Base-by-base conservation (phyloP, 2,329 filamentous ascomycete species). In the Teratosphaeria viscida region DNA sequence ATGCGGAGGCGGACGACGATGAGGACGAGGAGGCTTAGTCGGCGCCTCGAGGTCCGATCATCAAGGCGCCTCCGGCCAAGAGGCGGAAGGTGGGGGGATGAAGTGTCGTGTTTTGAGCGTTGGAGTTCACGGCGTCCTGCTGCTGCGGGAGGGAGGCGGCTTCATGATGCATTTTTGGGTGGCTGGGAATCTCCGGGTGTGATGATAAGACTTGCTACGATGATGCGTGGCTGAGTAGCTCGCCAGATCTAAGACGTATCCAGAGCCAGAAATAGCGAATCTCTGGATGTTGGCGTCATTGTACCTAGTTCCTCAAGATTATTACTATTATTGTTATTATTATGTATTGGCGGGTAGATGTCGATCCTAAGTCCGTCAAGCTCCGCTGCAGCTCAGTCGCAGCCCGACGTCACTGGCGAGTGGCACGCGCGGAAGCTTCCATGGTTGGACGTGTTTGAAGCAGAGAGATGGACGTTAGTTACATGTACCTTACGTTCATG, bases 1-100 rank as follows among this genome's bases (percentile, higher is more conserved):
- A 83, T 32, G 81, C 82, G 27, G 79, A 82, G 6, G 77, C 79
- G 23, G 79, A 81, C 37, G 60, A 57, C 29, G 61, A 66, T n/a
- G 62, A 63, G 52, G 58, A 61, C 57, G 60, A 62, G 54, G 57
- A 64, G 58, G 62, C 57, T 54, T 47, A 43, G n/a, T 54, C 8
- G 52, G 37, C 47, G 26, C 52, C 27, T n/a, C 16, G 37, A 27
- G 34, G 23, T 56, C 55, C 56, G 61, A 14, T 29, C 5, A 6
- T 54, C 2, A 8, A 16, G 32, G 34, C 55, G 19, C 26, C 19
- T 27, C 34, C 26, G 19, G 32, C 23, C 14, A 57, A 29, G 19
- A 52, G 26, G 27, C 27, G 12, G 26, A 19, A 26, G 35, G 16
- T 55, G 27, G 57, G 61, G 43, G 59, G 37, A 56, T 34, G 54